phyloP scores from a whole-genome alignment of 2,329 filamentous ascomycete species.

The Pestalotiopsis sp. region DNA sequence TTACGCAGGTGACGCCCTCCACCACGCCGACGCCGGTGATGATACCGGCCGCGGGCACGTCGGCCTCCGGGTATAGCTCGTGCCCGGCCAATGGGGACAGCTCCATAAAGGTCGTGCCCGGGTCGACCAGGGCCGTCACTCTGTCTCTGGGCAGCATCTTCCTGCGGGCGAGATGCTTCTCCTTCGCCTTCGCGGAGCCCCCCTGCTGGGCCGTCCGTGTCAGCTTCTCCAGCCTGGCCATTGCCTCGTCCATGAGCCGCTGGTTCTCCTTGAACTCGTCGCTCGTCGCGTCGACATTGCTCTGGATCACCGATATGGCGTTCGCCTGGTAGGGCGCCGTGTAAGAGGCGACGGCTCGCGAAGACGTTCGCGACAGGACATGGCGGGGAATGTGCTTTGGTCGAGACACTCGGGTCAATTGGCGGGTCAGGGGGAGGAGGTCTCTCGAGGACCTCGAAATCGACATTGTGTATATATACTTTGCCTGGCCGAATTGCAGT shows the following conservation, averaged over 20 bases:
- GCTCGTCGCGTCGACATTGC: slow-evolving; percentile 73
- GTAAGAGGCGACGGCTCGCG: slow-evolving; percentile 66
- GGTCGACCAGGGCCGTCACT: slow-evolving; percentile 83
- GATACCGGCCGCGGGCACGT: slow-evolving; percentile 86
- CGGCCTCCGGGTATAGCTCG: slow-evolving; percentile 81
- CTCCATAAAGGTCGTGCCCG: slow-evolving; percentile 87
- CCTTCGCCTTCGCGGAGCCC: slow-evolving; percentile 76
- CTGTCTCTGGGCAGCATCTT: slow-evolving; percentile 96
- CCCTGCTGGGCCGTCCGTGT: slow-evolving; percentile 73
- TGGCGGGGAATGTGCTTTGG: slow-evolving; percentile 26
- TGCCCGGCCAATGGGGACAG: slow-evolving; percentile 90
- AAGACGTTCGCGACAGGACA: slow-evolving; percentile 21
- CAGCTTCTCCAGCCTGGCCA: slow-evolving; percentile 66
- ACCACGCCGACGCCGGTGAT: slow-evolving; percentile 91
- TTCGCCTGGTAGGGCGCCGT: slow-evolving; percentile 78
- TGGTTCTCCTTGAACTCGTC: slow-evolving; percentile 81
- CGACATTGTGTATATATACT: slow-evolving; percentile 40
- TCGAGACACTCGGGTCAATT: slow-evolving; percentile 34
- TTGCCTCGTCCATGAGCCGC: slow-evolving; percentile 72
- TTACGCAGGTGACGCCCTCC: slow-evolving; percentile 86
- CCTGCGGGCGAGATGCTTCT: slow-evolving; percentile 83
- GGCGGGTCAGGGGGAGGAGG: slow-evolving; percentile 43
- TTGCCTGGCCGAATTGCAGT: slow-evolving; percentile 13
- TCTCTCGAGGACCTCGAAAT: slow-evolving; percentile 46
- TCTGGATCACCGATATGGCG: slow-evolving; percentile 79